Evolutionary conservation across 2,329 filamentous ascomycete species (phyloP).

Genomic region (Parastagonospora nodorum): DNA sequence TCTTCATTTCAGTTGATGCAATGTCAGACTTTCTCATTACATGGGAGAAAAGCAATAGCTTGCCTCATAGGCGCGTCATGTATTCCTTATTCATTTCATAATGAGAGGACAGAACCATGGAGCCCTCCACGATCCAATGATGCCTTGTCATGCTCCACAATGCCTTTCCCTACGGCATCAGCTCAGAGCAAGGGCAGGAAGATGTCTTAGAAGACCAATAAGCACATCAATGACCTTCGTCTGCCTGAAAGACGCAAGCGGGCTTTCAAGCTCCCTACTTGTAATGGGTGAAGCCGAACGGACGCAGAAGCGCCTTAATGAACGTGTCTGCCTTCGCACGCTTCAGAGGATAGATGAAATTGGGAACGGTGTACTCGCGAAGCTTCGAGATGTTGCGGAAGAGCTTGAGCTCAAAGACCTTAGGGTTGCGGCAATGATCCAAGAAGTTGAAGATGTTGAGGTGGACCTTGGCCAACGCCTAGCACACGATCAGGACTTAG

Average conservation of each 20-base stretch:
- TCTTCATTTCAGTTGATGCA: neutral
- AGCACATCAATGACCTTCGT: too few species aligned
- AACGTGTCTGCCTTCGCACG: constrained; percentile 18
- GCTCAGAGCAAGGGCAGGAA: too few species aligned
- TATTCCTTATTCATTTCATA: too few species aligned
- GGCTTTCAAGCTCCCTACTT: too few species aligned
- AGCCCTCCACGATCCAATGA: too few species aligned
- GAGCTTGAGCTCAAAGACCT: neutral
- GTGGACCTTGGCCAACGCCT: constrained; percentile 11
- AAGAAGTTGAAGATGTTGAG: constrained; percentile 23
- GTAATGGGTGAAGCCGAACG: neutral
- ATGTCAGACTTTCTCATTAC: neutral
- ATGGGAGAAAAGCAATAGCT: too few species aligned
- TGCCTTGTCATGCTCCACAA: too few species aligned
- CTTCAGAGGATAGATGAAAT: constrained; percentile 6
- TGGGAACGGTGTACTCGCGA: constrained; percentile 9
- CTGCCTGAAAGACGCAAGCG: too few species aligned
- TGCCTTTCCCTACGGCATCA: too few species aligned
- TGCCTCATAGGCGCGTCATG: too few species aligned
- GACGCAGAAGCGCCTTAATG: constrained; percentile 13
- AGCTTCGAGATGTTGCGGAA: constrained; percentile 7
- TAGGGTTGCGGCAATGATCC: constrained; percentile 12
- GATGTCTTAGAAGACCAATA: too few species aligned
- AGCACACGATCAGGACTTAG: neutral
- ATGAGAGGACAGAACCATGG: too few species aligned